Conservation (phyloP, 2,329 filamentous ascomycete species). For the Ascochyta clinopodiicola region DNA sequence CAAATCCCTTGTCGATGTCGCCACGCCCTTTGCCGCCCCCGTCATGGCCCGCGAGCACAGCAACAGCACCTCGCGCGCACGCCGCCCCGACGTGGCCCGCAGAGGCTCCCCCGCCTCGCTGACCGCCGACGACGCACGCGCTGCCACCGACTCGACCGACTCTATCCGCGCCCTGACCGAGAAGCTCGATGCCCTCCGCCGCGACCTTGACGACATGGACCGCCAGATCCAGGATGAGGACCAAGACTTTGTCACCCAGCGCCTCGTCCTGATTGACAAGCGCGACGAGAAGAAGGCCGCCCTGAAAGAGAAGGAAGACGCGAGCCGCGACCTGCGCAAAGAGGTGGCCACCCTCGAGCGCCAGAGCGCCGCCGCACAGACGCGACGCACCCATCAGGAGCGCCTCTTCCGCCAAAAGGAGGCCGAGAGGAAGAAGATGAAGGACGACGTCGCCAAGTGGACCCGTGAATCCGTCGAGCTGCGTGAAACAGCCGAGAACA, state of each 20-base stretch:
- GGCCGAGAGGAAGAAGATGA: constrained; percentile 70
- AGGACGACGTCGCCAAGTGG: constrained; percentile 74
- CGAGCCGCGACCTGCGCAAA: constrained; percentile 81
- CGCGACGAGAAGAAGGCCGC: constrained; percentile 78
- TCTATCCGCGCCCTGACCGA: constrained; percentile 78
- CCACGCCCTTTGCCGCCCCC: constrained; percentile 66
- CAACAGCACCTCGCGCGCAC: constrained; percentile 58
- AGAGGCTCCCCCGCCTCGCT: constrained; percentile 76
- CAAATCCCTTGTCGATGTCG: constrained; percentile 64
- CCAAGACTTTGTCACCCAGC: constrained; percentile 56
- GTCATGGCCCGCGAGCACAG: constrained; percentile 71
- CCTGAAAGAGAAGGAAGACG: constrained; percentile 89
- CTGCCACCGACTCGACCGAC: constrained; percentile 47
- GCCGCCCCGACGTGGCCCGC: constrained; percentile 74
- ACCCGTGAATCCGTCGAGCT: constrained; percentile 67
- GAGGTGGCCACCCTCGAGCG: constrained; percentile 82
- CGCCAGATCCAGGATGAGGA: constrained; percentile 70
- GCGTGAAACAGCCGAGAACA: constrained; percentile 59
- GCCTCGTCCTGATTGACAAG: constrained; percentile 69
- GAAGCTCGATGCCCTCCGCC: constrained; percentile 78
- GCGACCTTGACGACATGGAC: constrained; percentile 81
- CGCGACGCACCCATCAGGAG: constrained; percentile 79
- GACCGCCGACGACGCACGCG: constrained; percentile 38
- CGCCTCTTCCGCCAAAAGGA: constrained; percentile 72
- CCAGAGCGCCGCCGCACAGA: constrained; percentile 80